Evolutionary conservation across 2,329 filamentous ascomycete genomes (phyloP), one percentile per base, ranked within the genome.

Genomic region (Penicillium oxalicum): DNA sequence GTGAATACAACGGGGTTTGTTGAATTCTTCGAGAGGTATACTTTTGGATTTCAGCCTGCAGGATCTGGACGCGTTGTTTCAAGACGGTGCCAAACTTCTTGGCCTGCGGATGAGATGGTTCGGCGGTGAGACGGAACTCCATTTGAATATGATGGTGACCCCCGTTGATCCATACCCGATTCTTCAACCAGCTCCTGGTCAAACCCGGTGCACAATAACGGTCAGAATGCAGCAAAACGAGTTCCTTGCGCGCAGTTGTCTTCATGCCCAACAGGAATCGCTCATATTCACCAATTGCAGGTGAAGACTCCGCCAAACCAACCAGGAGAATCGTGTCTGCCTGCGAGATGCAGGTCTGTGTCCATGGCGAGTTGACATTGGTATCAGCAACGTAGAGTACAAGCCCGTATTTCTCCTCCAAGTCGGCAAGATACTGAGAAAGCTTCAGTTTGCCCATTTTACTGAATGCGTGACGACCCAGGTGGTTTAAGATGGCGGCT

Each of bases 111-210:
- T 90, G 85, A 0, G 87, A 81, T 2, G 90, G 87, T 55, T 95
- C 84, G 1, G 84, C 74, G 40, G 87, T 85, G 3, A 84, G 78
- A 35, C 86, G 82, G 67, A 93, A 91, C 0, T 87, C 79, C 93
- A 98, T 97, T 62, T 98, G 93, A 9, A 98, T 87, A 59, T 98
- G 93, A 63, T 95, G 93, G 66, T 98, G 94, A 4, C 91, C 91
- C 12, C 93, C 93, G 57, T 97, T 98, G 69, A 98, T 93, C 93
- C 93, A 98, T 53, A 95, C 84, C 1, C 93, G 85, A 61, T 95
- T 96, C 53, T 85, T 83, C 11, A 98, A 73, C 93, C 93, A 98
- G 29, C 86, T 82, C 44, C 93, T 78, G 0, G 93, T 96, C 33
- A 95, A 68, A 0, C 93, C 93, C 4, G 90, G 84, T 0, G 81